A percentile compares a stretch with the other conserved stretches of the same genome.
These are phyloP conservation scores for Amphichorda felina DNA, from an alignment of 2,329 filamentous ascomycete species.

Conservation along the genomic window DNA sequence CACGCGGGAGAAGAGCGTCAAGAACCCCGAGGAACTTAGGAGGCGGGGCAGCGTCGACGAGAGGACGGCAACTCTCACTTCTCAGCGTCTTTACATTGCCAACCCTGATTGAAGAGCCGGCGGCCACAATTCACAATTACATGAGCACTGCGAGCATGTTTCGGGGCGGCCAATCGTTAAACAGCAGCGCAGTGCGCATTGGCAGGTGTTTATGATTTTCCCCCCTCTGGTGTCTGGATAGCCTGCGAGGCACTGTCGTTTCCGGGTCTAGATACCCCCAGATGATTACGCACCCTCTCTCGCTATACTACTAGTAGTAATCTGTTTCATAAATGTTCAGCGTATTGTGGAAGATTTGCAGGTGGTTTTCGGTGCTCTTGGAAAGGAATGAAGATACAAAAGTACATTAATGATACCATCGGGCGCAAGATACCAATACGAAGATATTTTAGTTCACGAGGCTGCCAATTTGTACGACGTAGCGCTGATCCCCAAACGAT, in stretches of 20 bases:
- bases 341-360: not conserved
- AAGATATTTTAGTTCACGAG: too few relatives aligned
- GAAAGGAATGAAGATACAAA: not conserved
- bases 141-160: not conserved
- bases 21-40: slow-evolving; percentile 58
- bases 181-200: not conserved
- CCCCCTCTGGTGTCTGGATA: not conserved
- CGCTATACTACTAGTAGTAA: not conserved
- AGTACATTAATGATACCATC: slow-evolving; percentile 2
- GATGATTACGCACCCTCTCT: not conserved
- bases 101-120: slow-evolving; percentile 54
- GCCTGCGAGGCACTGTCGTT: not conserved
- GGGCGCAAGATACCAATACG: too few relatives aligned
- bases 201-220: not conserved
- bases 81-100: slow-evolving; percentile 68
- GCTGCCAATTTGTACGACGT: too few relatives aligned
- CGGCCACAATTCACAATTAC: not conserved
- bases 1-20: slow-evolving; percentile 53
- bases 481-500: too few relatives aligned
- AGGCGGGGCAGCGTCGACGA: slow-evolving; percentile 77
- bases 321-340: not conserved
- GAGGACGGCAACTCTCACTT: slow-evolving; percentile 62
- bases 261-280: slow-evolving; percentile 4
- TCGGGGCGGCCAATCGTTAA: not conserved
- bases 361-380: too few relatives aligned